phyloP scores from a whole-genome alignment of 352 stramenopile genomes.

The Blastocystis sp. region DNA sequence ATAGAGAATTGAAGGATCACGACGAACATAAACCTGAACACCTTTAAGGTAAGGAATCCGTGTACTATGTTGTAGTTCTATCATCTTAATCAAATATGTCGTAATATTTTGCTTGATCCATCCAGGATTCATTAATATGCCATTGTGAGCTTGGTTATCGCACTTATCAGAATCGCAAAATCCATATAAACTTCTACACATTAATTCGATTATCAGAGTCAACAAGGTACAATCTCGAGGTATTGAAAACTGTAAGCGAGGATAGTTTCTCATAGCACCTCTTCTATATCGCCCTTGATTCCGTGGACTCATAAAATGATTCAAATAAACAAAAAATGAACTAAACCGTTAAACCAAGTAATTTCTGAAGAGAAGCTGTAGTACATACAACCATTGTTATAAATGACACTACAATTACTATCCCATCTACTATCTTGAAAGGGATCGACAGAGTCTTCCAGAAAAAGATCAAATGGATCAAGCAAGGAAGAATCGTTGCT shows the following conservation, averaged over 20 bases:
- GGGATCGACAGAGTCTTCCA: not conserved
- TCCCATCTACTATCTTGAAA: not conserved
- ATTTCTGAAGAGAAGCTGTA: not conserved
- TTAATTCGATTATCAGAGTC: not conserved
- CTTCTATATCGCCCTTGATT: not conserved
- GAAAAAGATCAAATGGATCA: slow-evolving; percentile 5
- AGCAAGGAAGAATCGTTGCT: not conserved
- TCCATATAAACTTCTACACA: not conserved
- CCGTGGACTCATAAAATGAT: not conserved
- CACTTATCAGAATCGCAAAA: not conserved
- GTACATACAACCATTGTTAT: not conserved
- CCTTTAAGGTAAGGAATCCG: too few species aligned
- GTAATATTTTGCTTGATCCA: not conserved
- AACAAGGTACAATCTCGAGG: not conserved
- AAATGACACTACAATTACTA: not conserved
- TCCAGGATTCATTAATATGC: not conserved
- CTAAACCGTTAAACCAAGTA: not conserved
- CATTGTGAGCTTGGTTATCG: not conserved
- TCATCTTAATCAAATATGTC: not conserved
- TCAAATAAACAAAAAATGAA: not conserved
- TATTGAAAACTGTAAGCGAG: too few species aligned
- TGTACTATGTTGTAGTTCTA: not conserved
- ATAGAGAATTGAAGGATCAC: too few species aligned
- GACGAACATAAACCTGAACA: too few species aligned
- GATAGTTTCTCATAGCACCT: too few species aligned